Base-by-base conservation (phyloP, 495 filamentous ascomycete genomes). In the Talaromyces adpressus region DNA sequence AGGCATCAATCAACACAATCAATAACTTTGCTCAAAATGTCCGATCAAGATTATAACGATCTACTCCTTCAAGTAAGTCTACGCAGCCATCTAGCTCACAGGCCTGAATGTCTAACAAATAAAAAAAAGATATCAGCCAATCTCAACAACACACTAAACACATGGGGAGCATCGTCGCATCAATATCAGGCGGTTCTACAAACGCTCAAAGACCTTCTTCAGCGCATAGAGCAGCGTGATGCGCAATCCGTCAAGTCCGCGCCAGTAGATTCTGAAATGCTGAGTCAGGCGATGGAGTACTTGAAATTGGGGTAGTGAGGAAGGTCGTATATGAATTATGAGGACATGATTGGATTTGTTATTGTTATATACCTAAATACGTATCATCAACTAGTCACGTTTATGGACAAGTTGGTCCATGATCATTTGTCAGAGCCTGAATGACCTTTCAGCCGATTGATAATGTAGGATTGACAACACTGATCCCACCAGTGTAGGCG, bases 231-330 rank as follows among this genome's bases (percentile, higher is more conserved):
- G 7, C 59, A 63, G 1, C 63, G 67, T 20, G 27, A 53, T 49
- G n/a, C 11, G 27, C 41, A 20, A 6, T 47, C 11, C 4, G 60
- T 30, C 16, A 36, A 62, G 29, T 25, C 41, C 1, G 14, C 41
- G 9, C 6, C 41, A 4, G 11, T 78, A 14, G 73, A 81, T 61
- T 64, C 73, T 1, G 73, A 77, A 54, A 69, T 68, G 59, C 53
- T 81, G 39, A 75, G 66, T 64, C 14, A 68, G 34, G 77, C 77
- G 0, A 77, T 81, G 78, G 70, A 68, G n/a, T 76, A 76, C 57
- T 54, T 80, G 36, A 66, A 74, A 70, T 78, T 57, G 73, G 69
- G 61, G n/a, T n/a, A n/a, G n/a, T n/a, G n/a, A n/a, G n/a, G n/a
- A n/a, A n/a, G n/a, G n/a, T n/a, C n/a, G n/a, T n/a, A n/a, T n/a